Percentiles rank a stretch among this genome's conserved stretches.
Evolutionary conservation across 495 filamentous ascomycete genomes (phyloP).

Genomic region (Penicillium antarcticum): DNA sequence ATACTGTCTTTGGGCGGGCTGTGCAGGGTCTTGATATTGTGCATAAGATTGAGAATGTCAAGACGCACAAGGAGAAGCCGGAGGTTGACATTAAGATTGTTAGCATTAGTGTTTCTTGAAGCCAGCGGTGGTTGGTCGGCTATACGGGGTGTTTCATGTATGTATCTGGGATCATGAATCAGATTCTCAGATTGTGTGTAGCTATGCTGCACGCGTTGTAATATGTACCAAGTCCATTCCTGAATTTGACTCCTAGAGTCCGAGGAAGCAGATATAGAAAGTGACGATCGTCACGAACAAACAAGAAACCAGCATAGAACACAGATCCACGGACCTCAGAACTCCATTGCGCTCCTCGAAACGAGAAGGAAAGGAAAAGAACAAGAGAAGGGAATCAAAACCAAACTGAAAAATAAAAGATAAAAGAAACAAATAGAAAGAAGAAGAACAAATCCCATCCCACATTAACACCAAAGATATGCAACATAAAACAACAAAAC

Average conservation of each 20-base stretch:
- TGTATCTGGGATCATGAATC: not conserved
- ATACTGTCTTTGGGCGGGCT: conserved; percentile 92
- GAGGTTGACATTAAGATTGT: conserved; percentile 97
- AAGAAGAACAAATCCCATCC: not conserved
- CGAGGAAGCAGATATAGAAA: no score
- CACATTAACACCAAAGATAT: not conserved
- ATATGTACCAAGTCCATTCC: no score
- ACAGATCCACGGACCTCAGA: not conserved
- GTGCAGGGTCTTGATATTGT: conserved; percentile 91
- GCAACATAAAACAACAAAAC: not conserved
- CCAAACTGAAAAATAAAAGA: conserved; percentile 9
- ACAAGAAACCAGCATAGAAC: no score
- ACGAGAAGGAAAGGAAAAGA: not conserved
- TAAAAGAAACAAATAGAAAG: conserved; percentile 5
- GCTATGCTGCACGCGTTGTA: no score
- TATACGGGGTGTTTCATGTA: not conserved
- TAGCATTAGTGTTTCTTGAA: conserved; percentile 58
- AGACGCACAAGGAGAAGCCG: conserved; percentile 92
- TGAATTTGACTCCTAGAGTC: no score
- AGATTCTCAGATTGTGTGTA: no score
- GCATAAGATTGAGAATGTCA: conserved; percentile 90
- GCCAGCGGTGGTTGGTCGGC: not conserved
- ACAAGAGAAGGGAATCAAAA: not conserved
- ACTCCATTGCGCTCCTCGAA: not conserved
- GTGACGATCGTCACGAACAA: no score